Percentiles rank a stretch among this genome's conserved stretches.
Conservation (phyloP, 1,139 yeast species). For the Blastobotrys arbuscula region DNA sequence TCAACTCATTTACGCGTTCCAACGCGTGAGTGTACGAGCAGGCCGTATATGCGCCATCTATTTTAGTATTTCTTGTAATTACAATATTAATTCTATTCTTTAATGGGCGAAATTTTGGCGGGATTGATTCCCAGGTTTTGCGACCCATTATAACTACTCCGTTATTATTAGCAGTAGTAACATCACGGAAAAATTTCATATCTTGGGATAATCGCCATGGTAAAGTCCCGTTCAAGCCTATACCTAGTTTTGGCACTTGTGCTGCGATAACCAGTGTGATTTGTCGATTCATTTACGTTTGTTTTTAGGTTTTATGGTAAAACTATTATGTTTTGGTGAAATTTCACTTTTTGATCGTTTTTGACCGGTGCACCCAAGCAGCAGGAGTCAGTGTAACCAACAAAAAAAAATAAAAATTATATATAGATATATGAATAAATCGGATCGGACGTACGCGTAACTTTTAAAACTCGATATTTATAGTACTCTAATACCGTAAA, state of each 20-base stretch:
- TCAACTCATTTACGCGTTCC: conserved; percentile 13
- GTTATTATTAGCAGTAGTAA: conserved; percentile 46
- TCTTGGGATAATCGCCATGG: conserved; percentile 89
- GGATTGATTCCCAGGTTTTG: conserved; percentile 94
- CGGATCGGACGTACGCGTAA: too few species aligned
- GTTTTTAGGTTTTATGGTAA: too few species aligned
- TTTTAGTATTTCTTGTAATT: conserved; percentile 45
- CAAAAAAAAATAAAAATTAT: too few species aligned
- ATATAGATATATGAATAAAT: too few species aligned
- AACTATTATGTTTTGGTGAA: too few species aligned
- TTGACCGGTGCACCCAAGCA: too few species aligned
- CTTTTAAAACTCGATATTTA: too few species aligned
- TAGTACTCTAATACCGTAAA: too few species aligned
- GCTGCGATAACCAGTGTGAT: conserved; percentile 68
- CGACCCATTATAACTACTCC: conserved; percentile 96
- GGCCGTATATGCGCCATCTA: conserved; percentile 39
- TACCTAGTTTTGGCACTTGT: conserved; percentile 70
- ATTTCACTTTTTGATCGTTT: too few species aligned
- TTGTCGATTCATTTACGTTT: conserved; percentile 2
- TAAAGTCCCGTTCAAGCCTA: conserved; percentile 71
- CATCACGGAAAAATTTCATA: conserved; percentile 75
- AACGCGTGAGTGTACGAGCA: conserved; percentile 46
- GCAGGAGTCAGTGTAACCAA: too few species aligned
- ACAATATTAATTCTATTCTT: conserved; percentile 71
- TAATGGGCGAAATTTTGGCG: conserved; percentile 75